These are phyloP conservation scores for Striga asiatica DNA, from an alignment of 257 asterid species.

Conservation along the genomic window DNA sequence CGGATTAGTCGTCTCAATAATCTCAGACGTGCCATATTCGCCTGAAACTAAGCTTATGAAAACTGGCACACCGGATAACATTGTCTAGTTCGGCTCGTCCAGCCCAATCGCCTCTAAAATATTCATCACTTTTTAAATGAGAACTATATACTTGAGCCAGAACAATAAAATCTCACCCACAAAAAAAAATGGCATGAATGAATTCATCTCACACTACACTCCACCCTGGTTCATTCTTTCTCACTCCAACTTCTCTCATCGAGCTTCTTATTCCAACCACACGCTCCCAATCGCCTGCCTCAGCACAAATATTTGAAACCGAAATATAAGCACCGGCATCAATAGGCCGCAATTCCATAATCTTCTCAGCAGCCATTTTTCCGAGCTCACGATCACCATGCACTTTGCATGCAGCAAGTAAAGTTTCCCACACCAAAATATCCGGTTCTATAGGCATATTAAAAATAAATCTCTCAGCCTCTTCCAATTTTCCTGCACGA, in stretches of 20 bases:
- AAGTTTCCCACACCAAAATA: constrained; percentile 55
- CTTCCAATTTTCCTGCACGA: constrained; percentile 62
- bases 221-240: constrained; percentile 57
- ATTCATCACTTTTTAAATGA: too few relatives aligned
- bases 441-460: constrained; percentile 50
- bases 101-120: too few relatives aligned
- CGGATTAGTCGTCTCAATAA: too few relatives aligned
- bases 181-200: too few relatives aligned
- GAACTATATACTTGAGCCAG: too few relatives aligned
- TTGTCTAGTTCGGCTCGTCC: too few relatives aligned
- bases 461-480: constrained; percentile 54
- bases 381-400: constrained; percentile 54
- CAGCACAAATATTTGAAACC: constrained; percentile 59
- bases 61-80: too few relatives aligned
- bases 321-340: constrained; percentile 54
- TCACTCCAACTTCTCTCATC: constrained; percentile 35
- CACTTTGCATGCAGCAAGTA: constrained; percentile 64
- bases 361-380: constrained; percentile 43
- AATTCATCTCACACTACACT: constrained; percentile 37
- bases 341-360: constrained; percentile 41
- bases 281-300: constrained; percentile 67
- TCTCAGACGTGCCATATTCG: too few relatives aligned
- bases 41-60: too few relatives aligned
- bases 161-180: too few relatives aligned
- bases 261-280: constrained; percentile 39